Base-by-base conservation (phyloP, 2,329 filamentous ascomycete genomes). In the Penicillium sp. region DNA sequence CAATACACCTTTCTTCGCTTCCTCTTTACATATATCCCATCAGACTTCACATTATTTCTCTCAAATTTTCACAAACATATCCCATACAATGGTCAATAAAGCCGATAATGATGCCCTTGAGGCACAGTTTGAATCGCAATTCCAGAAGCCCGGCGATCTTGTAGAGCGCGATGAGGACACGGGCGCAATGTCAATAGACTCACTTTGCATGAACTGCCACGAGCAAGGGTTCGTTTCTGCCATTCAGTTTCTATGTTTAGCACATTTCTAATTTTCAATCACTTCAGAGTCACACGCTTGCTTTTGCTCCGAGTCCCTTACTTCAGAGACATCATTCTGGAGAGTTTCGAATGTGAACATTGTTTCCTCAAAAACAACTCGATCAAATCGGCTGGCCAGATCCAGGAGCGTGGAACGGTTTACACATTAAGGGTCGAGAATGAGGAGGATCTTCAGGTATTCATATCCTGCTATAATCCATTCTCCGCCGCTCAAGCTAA, bases 311-410 rank as follows among this genome's bases (percentile, higher is more conserved):
- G 86, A 62, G 97, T 99, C 53, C 94, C 94, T 16, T 97, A 91
- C 82, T 99, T 99, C 81, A 91, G 91, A 78, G 93, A 99, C 75
- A 87, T 99, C 61, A 91, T 99, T 68, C 85, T 99, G 74, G 96
- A 97, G 87, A 97, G 93, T 60, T 99, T 99, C 75, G 84, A 85
- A 63, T 99, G 94, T 80, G 86, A 90, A 6, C 85, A 97, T 75
- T 99, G 94, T 78, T 80, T 86, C 70, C 88, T 93, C 76, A 86
- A 88, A 63, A 96, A 97, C 79, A 92, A 92, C 74, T 93, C 97
- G 67, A 89, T 99, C 66, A 93, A 97, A 72, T 87, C 92, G 9
- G 94, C 94, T 28, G 91, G 91, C 59, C 85, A 91, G 66, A 93
- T 97, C 59, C 94, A 97, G 77, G 88, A 91, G 66, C 90, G 90